Base-by-base conservation (phyloP, 352 stramenopile species). In the Phytopythium litorale region DNA sequence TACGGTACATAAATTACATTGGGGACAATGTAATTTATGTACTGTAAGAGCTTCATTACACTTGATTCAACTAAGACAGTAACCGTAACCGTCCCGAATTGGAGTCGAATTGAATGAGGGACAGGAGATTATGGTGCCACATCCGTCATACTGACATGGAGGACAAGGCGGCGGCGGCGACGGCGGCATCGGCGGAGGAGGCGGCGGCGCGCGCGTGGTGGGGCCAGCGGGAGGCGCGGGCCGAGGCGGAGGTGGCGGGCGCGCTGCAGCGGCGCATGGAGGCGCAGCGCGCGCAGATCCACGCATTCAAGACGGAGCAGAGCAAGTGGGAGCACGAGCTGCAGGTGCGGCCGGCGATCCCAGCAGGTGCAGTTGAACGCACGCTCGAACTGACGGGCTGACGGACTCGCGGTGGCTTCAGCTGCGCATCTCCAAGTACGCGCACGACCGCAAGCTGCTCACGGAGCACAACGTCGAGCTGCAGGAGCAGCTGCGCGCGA, bases 391-490 rank as follows among this genome's bases (percentile, higher is more conserved):
- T 54, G 23, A 51, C 4, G 7, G 40, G 8, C 18, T 49, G n/a
- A 49, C 19, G 42, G 19, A 7, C 1, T 21, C 15, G 25, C 28
- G 28, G 11, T 5, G 15, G 9, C 19, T 62, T 46, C 68, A 91
- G 74, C 64, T 88, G 46, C 81, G 81, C 4, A 79, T 91, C 42
- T 83, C 76, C 56, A 92, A 92, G 64, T 92, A 90, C 59, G 80
- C 83, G 12, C 80, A 90, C 35, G 81, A 94, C 38, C 78, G 82
- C 1, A 94, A 94, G 62, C 65, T 91, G 18, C 60, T 91, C 55
- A 91, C 79, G 23, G 85, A 92, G 61, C 81, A 91, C 69, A 94
- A 94, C 49, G 73, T 94, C 48, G 83, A 92, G 67, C 71, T 92
- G 13, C 81, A 92, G 43, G 71, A 88, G 28, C 57, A 76, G 42